These are phyloP conservation scores for Aureobasidium uvarum DNA, from an alignment of 2,329 filamentous ascomycete species.

Conservation along the genomic window DNA sequence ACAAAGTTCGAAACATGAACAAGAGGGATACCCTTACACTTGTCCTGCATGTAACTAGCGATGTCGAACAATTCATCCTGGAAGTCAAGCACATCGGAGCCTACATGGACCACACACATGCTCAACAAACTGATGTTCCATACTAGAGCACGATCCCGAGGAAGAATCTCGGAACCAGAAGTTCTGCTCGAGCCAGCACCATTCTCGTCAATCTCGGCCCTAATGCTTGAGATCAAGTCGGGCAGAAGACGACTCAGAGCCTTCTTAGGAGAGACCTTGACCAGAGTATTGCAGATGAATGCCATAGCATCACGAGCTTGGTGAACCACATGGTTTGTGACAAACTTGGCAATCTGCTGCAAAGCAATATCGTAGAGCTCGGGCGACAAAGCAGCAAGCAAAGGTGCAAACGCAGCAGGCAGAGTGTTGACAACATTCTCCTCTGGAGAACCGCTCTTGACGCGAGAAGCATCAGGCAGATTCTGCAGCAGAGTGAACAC, in stretches of 20 bases:
- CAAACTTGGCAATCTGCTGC: constrained; percentile 88
- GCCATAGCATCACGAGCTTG: constrained; percentile 97
- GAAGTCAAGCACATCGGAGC: constrained; percentile 83
- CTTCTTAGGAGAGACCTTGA: constrained; percentile 93
- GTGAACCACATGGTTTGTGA: constrained; percentile 91
- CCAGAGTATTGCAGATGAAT: constrained; percentile 94
- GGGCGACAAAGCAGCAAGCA: constrained; percentile 86
- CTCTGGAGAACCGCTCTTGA: constrained; percentile 87
- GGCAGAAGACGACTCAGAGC: constrained; percentile 87
- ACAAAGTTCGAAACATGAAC: constrained; percentile 98
- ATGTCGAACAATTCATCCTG: constrained; percentile 87
- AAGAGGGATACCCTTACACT: constrained; percentile 88
- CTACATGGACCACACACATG: constrained; percentile 97
- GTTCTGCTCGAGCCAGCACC: constrained; percentile 92
- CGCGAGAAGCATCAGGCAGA: constrained; percentile 81
- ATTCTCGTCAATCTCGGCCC: constrained; percentile 95
- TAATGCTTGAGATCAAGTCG: constrained; percentile 85
- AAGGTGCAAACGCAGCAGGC: constrained; percentile 83
- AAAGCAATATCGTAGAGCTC: constrained; percentile 90
- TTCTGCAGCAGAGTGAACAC: constrained; percentile 97
- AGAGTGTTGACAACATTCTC: constrained; percentile 96
- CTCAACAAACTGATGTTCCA: constrained; percentile 97
- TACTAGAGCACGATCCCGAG: constrained; percentile 85
- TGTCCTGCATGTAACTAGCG: constrained; percentile 93
- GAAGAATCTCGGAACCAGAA: constrained; percentile 88